Base-by-base conservation (phyloP, 345 rosid species). In the Euphorbia tirucalli region DNA sequence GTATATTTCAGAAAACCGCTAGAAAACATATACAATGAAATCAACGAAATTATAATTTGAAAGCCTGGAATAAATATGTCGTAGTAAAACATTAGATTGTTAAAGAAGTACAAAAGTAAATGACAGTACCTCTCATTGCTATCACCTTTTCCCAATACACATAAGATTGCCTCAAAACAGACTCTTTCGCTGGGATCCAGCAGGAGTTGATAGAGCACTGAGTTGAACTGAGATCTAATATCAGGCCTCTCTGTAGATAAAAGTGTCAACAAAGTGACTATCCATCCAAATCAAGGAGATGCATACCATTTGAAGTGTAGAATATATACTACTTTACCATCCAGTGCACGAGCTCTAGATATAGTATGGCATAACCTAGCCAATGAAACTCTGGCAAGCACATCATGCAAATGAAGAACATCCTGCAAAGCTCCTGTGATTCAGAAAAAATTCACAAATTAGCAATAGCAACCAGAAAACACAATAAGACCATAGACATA, bases 171-270 rank as follows among this genome's bases (percentile, higher is more conserved):
- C 85, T 95, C 99, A 79, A 90, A 95, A 85, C 99, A 95, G 61
- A 95, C 99, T 79, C 99, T 79, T 87, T 95, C 99, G 78, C 98
- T 95, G 61, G 99, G 99, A 80, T 95, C 99, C 65, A 95, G 85
- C 31, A 95, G 87, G 55, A 95, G 96, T 84, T 93, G 99, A 81
- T 95, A 93, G 75, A 95, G 96, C 74, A 95, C 84, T 35, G 93
- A 84, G 80, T 85, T 92, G 90, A 92, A 95, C 85, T 89, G 97
- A 73, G 99, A 87, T 81, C 87, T 95, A 61, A 91, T 86, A 78
- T 88, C 97, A 19, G 97, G 97, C 86, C 99, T 88, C 81, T 91
- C 99, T 95, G 85, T 37, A 59, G 59, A 43, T 69, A 80, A 81
- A 68, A 73, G 62, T 75, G 41, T 71, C 60, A 68, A 74, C 39